A percentile compares a stretch with the other conserved stretches of the same genome.
Evolutionary conservation across 2,329 filamentous ascomycete species (phyloP).

Genomic region (Colletotrichum eremochloae): DNA sequence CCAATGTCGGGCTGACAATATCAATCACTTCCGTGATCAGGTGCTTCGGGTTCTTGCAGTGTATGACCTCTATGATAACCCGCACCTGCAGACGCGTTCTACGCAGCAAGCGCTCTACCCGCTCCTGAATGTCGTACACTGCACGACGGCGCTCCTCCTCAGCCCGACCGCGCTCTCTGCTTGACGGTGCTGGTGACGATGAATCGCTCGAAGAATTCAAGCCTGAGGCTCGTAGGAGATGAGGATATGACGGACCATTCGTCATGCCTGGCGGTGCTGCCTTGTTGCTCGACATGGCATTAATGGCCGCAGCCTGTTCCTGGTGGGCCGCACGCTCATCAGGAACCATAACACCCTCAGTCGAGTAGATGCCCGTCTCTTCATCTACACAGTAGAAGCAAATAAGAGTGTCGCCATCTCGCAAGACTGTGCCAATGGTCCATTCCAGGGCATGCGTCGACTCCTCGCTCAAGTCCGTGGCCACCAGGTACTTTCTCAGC

Average conservation of each 20-base stretch:
- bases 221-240: constrained; percentile 51
- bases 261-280: constrained; percentile 45
- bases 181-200: constrained; percentile 63
- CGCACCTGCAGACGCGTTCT: constrained; percentile 94
- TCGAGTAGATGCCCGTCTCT: constrained; percentile 73
- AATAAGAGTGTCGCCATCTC: constrained; percentile 93
- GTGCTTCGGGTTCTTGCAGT: constrained; percentile 98
- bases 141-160: constrained; percentile 86
- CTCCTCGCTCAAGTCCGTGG: constrained; percentile 94
- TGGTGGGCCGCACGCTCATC: constrained; percentile 82
- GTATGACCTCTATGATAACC: constrained; percentile 94
- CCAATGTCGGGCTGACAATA: constrained; percentile 88
- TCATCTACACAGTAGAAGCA: constrained; percentile 96
- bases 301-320: constrained; percentile 80
- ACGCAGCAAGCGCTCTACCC: constrained; percentile 85
- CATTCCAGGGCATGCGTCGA: constrained; percentile 96
- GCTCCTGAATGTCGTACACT: constrained; percentile 85
- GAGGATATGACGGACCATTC: constrained; percentile 49
- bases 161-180: constrained; percentile 66
- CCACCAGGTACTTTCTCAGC: constrained; percentile 92
- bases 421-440: constrained; percentile 94
- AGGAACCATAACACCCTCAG: constrained; percentile 68
- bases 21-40: constrained; percentile 98
- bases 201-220: constrained; percentile 53
- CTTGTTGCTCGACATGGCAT: constrained; percentile 67